Evolutionary conservation across 2,329 filamentous ascomycete genomes (phyloP).

Genomic region (Ambrosiella cleistominuta): DNA sequence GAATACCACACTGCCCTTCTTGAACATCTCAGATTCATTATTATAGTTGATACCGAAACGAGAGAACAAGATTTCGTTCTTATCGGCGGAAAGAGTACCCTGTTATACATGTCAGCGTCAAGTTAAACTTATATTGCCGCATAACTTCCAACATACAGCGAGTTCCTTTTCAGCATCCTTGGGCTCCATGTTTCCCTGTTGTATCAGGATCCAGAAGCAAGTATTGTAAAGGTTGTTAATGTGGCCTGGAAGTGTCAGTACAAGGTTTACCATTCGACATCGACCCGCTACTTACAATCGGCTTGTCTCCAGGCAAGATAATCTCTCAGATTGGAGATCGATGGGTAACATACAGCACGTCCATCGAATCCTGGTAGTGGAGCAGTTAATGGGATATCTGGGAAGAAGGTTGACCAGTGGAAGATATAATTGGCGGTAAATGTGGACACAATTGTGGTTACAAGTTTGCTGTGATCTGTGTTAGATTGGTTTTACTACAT

Average conservation of each 20-base stretch:
- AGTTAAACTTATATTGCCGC: background rate
- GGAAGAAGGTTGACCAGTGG: constrained; percentile 62
- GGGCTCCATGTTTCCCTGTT: constrained; percentile 54
- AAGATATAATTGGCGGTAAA: constrained; percentile 86
- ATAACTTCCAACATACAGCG: constrained; percentile 32
- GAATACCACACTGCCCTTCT: constrained; percentile 82
- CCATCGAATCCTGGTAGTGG: constrained; percentile 86
- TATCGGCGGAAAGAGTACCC: constrained; percentile 73
- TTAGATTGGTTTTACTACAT: background rate
- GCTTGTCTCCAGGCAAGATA: constrained; percentile 96
- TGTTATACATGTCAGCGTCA: constrained; percentile 21
- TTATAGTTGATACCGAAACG: constrained; percentile 93
- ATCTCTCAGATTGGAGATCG: constrained; percentile 64
- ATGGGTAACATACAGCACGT: constrained; percentile 77
- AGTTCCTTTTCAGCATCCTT: constrained; percentile 68
- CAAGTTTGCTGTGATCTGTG: constrained; percentile 50
- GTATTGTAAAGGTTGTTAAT: constrained; percentile 99
- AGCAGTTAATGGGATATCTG: constrained; percentile 47
- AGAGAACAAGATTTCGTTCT: constrained; percentile 89
- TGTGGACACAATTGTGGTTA: constrained; percentile 77
- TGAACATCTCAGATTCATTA: constrained; percentile 80
- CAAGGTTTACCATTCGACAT: background rate
- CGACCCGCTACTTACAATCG: constrained; percentile 49
- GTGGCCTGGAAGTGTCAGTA: constrained; percentile 40
- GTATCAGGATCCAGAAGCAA: constrained; percentile 80